These are phyloP conservation scores for Ganoderma sinense DNA, from an alignment of 1,284 basidiomycete genomes.

Conservation along the genomic window DNA sequence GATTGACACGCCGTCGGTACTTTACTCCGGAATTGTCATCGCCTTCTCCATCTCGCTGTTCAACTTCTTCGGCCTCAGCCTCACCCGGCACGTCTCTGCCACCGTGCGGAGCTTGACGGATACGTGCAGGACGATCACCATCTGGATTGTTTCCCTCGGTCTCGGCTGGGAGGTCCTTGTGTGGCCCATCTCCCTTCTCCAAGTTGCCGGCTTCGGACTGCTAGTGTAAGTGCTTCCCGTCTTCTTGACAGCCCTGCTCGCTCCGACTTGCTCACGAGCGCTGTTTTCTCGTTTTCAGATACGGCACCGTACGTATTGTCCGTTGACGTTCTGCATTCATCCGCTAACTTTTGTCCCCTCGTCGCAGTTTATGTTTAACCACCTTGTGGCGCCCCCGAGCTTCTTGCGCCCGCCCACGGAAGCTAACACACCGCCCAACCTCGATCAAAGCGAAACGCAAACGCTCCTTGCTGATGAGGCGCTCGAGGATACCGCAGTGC, in stretches of 20 bases:
- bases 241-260: conserved; percentile 23
- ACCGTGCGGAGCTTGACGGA: conserved; percentile 93
- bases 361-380: conserved; percentile 75
- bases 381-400: conserved; percentile 67
- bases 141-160: conserved; percentile 87
- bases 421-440: conserved; percentile 34
- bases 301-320: conserved; percentile 40
- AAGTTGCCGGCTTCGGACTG: conserved; percentile 89
- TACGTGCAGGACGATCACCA: conserved; percentile 94
- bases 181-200: conserved; percentile 85
- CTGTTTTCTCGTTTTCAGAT: conserved; percentile 29
- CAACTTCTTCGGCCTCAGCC: conserved; percentile 95
- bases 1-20: conserved; percentile 79
- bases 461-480: conserved; percentile 46
- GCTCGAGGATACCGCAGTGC: conserved; percentile 76
- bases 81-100: conserved; percentile 90
- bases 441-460: conserved; percentile 61
- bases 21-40: conserved; percentile 82
- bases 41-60: conserved; percentile 81
- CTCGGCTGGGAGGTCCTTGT: conserved; percentile 94
- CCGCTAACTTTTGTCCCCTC: conserved; percentile 13
- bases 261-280: conserved; percentile 4
- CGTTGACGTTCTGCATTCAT: not conserved
- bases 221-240: conserved; percentile 75
- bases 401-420: conserved; percentile 56